Percentiles rank a stretch among this genome's conserved stretches.
Conservation (phyloP, 345 rosid genomes). For the Salix exigua region DNA sequence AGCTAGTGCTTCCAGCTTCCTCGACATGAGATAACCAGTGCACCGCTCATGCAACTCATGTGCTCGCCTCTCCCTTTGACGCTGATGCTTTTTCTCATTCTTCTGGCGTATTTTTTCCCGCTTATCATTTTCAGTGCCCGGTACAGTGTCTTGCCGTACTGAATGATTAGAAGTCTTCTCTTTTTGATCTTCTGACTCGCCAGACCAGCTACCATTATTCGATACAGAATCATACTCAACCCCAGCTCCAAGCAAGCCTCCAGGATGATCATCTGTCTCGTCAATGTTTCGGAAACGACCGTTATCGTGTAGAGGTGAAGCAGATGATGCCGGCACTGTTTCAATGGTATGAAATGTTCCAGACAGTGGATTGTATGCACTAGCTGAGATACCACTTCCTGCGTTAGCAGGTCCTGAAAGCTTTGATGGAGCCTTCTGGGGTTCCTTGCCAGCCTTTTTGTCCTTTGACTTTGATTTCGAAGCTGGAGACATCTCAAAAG, state of each 20-base stretch:
- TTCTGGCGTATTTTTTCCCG: conserved; percentile 83
- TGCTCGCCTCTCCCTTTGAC: conserved; percentile 86
- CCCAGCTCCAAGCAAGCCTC: conserved; percentile 44
- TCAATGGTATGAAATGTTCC: conserved; percentile 77
- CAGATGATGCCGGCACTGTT: conserved; percentile 40
- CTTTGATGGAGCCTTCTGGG: conserved; percentile 53
- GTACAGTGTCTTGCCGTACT: conserved; percentile 48
- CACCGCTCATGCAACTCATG: conserved; percentile 82
- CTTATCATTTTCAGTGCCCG: conserved; percentile 77
- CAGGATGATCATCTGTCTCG: conserved; percentile 56
- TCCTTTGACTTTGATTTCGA: conserved; percentile 73
- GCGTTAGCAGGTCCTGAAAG: conserved; percentile 46
- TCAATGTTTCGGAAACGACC: conserved; percentile 70
- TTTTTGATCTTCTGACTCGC: conserved; percentile 93
- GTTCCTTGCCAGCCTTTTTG: conserved; percentile 65
- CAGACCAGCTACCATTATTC: conserved; percentile 86
- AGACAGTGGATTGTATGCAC: conserved; percentile 69
- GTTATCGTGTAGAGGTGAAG: conserved; percentile 49
- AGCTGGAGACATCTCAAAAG: conserved; percentile 56
- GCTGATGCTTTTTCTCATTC: conserved; percentile 89
- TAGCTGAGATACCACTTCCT: conserved; percentile 49
- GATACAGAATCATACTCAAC: conserved; percentile 74
- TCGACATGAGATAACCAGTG: conserved; percentile 74
- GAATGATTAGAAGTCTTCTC: conserved; percentile 48
- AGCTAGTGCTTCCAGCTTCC: conserved; percentile 77